A percentile compares a stretch with the other conserved stretches of the same genome.
Evolutionary conservation across 441 rosid genomes (phyloP).

Genomic region (Erodium chrysanthum): DNA sequence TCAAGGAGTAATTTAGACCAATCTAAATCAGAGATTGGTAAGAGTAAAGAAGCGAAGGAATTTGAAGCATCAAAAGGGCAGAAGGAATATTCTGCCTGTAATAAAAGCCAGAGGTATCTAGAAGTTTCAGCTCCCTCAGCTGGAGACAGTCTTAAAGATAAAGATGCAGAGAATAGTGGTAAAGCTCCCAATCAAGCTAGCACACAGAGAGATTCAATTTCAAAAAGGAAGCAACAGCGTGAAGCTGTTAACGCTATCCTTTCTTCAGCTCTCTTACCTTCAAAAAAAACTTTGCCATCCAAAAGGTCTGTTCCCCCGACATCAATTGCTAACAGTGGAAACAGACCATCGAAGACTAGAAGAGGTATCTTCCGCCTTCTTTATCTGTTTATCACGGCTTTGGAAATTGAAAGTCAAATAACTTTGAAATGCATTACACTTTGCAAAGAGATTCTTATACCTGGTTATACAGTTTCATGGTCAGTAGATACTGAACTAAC

Average conservation of each 20-base stretch:
- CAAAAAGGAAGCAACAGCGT: constrained; percentile 70
- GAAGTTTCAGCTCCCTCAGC: constrained; percentile 25
- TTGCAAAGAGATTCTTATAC: neutral
- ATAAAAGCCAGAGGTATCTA: constrained; percentile 25
- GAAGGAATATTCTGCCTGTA: constrained; percentile 30
- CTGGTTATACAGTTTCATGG: neutral
- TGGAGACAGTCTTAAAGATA: constrained; percentile 28
- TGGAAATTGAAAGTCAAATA: neutral
- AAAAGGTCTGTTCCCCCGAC: constrained; percentile 53
- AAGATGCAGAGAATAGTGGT: constrained; percentile 21
- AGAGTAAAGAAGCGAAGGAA: constrained; percentile 17
- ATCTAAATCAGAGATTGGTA: constrained; percentile 24
- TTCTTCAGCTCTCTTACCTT: constrained; percentile 64
- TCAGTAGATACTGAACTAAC: neutral
- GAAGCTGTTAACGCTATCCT: constrained; percentile 90
- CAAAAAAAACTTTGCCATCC: constrained; percentile 39
- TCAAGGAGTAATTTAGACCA: constrained; percentile 13
- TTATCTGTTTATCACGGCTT: neutral
- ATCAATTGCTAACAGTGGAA: constrained; percentile 30
- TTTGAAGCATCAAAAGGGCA: constrained; percentile 24
- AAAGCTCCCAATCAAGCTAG: constrained; percentile 27
- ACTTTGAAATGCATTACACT: neutral
- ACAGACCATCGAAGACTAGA: constrained; percentile 51
- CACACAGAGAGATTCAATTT: constrained; percentile 36
- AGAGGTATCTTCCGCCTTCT: constrained; percentile 36